Evolutionary conservation across 257 asterid species (phyloP).

Genomic region (Mitragyna speciosa): DNA sequence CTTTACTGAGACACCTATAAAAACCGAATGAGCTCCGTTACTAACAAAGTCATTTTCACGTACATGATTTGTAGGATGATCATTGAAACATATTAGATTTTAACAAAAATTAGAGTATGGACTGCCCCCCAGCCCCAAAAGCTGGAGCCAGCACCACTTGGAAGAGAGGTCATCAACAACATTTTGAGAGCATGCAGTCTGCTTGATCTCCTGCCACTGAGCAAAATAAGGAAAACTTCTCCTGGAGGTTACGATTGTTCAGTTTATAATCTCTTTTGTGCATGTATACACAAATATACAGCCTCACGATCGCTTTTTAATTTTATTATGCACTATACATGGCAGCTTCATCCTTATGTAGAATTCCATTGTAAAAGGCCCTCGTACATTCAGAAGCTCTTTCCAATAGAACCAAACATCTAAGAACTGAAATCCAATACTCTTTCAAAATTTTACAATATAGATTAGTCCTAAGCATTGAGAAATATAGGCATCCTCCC

Average conservation of each 20-base stretch:
- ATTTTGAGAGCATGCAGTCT: neutral
- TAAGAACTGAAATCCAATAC: neutral
- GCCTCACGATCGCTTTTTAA: neutral
- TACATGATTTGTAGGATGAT: neutral
- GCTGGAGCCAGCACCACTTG: neutral
- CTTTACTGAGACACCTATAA: neutral
- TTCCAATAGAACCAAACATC: neutral
- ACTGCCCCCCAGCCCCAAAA: neutral
- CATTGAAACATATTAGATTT: neutral
- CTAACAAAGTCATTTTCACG: neutral
- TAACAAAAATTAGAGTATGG: neutral
- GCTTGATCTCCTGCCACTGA: neutral
- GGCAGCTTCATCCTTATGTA: neutral
- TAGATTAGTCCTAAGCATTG: neutral
- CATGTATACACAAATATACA: neutral
- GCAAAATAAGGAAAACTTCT: neutral
- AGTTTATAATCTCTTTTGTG: neutral
- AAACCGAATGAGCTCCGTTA: neutral
- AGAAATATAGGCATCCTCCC: neutral
- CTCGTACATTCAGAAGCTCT: neutral
- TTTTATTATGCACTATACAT: neutral
- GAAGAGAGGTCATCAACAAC: neutral
- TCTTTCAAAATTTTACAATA: neutral
- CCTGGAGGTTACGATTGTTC: neutral
- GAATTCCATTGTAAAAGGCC: neutral